These are phyloP conservation scores for Raddia guianensis DNA, from an alignment of 176 grass and related monocot species.

Conservation along the genomic window DNA sequence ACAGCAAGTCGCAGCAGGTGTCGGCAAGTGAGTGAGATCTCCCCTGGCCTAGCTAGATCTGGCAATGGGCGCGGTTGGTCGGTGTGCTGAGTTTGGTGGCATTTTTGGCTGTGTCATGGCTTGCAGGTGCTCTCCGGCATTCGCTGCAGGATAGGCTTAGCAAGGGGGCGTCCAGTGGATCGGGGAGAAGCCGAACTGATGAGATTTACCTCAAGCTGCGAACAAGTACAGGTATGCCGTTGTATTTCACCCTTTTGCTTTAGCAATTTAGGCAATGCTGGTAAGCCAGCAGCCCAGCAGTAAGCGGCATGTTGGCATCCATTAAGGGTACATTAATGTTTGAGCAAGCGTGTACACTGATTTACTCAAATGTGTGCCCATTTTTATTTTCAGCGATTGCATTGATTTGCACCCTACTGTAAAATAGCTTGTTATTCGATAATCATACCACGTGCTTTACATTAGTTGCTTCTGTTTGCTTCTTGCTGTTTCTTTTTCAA, in stretches of 20 bases:
- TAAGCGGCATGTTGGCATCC: constrained; percentile 6
- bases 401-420: not conserved
- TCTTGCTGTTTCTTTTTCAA: constrained; percentile 10
- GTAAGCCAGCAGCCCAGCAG: not conserved
- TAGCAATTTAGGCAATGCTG: constrained; percentile 32
- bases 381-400: not conserved
- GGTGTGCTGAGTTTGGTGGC: constrained; percentile 42
- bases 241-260: not conserved
- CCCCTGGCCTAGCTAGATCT: constrained; percentile 25
- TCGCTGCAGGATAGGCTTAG: constrained; percentile 90
- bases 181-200: constrained; percentile 61
- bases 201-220: constrained; percentile 85
- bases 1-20: constrained; percentile 99
- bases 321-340: not conserved
- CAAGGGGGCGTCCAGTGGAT: constrained; percentile 66
- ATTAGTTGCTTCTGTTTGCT: constrained; percentile 12
- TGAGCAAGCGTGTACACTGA: not conserved
- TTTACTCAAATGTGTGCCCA: not conserved
- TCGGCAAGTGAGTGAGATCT: constrained; percentile 90
- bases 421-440: constrained; percentile 3
- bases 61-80: constrained; percentile 30
- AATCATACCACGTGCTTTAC: not conserved
- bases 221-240: constrained; percentile 77
- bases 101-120: constrained; percentile 5
- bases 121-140: constrained; percentile 87